A percentile compares a stretch with the other conserved stretches of the same genome.
These are phyloP conservation scores for Monosporascus sp. DNA, from an alignment of 2,329 filamentous ascomycete species.

Conservation along the genomic window DNA sequence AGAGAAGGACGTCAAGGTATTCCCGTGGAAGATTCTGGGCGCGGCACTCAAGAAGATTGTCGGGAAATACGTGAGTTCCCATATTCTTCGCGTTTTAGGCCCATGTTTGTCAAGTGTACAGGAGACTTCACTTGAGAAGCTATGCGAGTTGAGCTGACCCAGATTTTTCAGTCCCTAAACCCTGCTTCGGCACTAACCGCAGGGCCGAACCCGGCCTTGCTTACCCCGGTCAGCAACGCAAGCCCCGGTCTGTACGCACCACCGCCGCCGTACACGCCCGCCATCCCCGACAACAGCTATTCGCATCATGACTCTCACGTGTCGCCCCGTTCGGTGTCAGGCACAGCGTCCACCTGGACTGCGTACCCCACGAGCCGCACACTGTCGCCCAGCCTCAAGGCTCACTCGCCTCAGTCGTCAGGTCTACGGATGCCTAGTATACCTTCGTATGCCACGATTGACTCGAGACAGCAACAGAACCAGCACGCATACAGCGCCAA, in stretches of 20 bases:
- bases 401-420: constrained; percentile 29
- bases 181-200: constrained; percentile 21
- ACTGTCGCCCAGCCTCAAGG: constrained; percentile 37
- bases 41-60: constrained; percentile 96
- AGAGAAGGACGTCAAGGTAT: constrained; percentile 98
- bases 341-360: constrained; percentile 43
- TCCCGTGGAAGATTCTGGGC: constrained; percentile 87
- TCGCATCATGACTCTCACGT: constrained; percentile 37
- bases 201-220: constrained; percentile 18
- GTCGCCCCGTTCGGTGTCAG: constrained; percentile 48
- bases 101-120: neutral
- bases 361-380: constrained; percentile 39
- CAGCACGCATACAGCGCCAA: constrained; percentile 28
- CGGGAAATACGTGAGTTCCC: constrained; percentile 67
- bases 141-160: neutral
- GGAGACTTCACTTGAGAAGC: no score
- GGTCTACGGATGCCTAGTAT: constrained; percentile 31
- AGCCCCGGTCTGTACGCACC: constrained; percentile 27
- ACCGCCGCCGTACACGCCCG: constrained; percentile 31
- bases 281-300: constrained; percentile 34
- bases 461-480: constrained; percentile 29
- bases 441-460: constrained; percentile 33
- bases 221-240: constrained; percentile 28
- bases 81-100: neutral
- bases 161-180: constrained; percentile 20